Evolutionary conservation across 140 eudicot species (phyloP).

Genomic region (Ambrosia hybrid): DNA sequence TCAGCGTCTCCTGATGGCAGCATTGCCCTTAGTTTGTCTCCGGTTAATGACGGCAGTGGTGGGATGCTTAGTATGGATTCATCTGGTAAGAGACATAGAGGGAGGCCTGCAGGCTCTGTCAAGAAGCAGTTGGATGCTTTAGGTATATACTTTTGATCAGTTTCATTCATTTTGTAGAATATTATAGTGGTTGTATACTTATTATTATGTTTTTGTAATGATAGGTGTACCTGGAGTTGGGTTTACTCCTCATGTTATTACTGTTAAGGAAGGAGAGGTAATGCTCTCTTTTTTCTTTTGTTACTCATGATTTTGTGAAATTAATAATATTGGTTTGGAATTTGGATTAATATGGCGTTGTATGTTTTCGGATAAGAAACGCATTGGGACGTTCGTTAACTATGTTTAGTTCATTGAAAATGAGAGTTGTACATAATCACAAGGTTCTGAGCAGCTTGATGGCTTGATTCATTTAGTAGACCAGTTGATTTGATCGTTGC

Average conservation of each 20-base stretch:
- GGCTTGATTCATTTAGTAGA: too few species aligned
- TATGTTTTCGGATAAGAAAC: neutral
- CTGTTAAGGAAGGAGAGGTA: slow-evolving; percentile 78
- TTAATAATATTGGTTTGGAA: slow-evolving; percentile 10
- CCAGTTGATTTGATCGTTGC: too few species aligned
- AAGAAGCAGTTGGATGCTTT: slow-evolving; percentile 76
- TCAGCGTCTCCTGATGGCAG: slow-evolving; percentile 54
- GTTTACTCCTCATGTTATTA: slow-evolving; percentile 86
- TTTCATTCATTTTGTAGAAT: too few species aligned
- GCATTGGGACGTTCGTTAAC: neutral
- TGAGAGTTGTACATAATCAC: too few species aligned
- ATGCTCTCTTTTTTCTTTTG: neutral
- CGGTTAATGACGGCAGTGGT: slow-evolving; percentile 13
- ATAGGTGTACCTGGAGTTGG: slow-evolving; percentile 76
- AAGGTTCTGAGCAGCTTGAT: too few species aligned
- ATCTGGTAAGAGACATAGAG: slow-evolving; percentile 48
- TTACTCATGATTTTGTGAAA: neutral
- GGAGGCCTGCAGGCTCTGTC: slow-evolving; percentile 69
- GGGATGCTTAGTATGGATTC: slow-evolving; percentile 37
- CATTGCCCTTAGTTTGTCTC: slow-evolving; percentile 55
- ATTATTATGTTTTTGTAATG: slow-evolving; percentile 15
- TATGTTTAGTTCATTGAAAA: too few species aligned
- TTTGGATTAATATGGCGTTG: slow-evolving; percentile 3
- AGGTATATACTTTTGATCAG: slow-evolving; percentile 32
- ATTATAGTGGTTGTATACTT: too few species aligned